phyloP scores from a whole-genome alignment of 768 basidiomycete genomes.

The Tulasnella sp. region DNA sequence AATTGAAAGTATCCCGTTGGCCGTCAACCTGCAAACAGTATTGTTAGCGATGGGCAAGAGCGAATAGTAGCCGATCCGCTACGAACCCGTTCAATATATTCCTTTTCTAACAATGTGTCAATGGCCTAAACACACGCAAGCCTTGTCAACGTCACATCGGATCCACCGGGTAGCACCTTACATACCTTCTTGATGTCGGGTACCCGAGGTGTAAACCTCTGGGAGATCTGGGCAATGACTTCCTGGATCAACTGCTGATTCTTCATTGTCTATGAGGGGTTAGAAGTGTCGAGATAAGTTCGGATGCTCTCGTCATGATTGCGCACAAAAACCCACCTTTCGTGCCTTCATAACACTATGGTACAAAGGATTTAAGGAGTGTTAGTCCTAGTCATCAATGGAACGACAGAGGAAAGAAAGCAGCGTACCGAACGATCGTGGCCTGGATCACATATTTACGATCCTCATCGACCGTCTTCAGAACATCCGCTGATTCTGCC shows the following conservation, averaged over 20 bases:
- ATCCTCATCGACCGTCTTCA: slow-evolving; percentile 94
- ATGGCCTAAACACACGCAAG: slow-evolving; percentile 44
- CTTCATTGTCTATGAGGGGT: slow-evolving; percentile 56
- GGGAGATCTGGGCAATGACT: slow-evolving; percentile 79
- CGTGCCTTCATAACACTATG: slow-evolving; percentile 87
- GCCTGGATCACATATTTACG: slow-evolving; percentile 43
- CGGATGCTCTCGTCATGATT: not conserved
- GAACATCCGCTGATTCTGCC: slow-evolving; percentile 76
- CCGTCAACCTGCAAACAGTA: slow-evolving; percentile 38
- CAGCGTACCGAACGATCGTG: slow-evolving; percentile 17
- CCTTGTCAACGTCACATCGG: slow-evolving; percentile 27
- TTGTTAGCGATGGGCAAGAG: not conserved
- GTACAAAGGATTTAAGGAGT: not conserved
- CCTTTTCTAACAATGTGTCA: slow-evolving; percentile 86
- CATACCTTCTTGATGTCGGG: slow-evolving; percentile 90
- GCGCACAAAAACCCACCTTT: slow-evolving; percentile 33
- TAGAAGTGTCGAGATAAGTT: not conserved
- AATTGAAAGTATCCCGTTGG: slow-evolving; percentile 79
- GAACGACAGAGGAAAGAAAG: not conserved
- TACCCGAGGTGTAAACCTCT: slow-evolving; percentile 85
- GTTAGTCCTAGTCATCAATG: not conserved
- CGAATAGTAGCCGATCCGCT: not conserved
- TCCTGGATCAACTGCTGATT: slow-evolving; percentile 84
- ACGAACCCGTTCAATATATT: slow-evolving; percentile 84
- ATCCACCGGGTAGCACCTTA: slow-evolving; percentile 13